Evolutionary conservation across 1,139 yeast species (phyloP), one percentile per base, ranked within the genome.

Genomic region (Protomyces inouyei): DNA sequence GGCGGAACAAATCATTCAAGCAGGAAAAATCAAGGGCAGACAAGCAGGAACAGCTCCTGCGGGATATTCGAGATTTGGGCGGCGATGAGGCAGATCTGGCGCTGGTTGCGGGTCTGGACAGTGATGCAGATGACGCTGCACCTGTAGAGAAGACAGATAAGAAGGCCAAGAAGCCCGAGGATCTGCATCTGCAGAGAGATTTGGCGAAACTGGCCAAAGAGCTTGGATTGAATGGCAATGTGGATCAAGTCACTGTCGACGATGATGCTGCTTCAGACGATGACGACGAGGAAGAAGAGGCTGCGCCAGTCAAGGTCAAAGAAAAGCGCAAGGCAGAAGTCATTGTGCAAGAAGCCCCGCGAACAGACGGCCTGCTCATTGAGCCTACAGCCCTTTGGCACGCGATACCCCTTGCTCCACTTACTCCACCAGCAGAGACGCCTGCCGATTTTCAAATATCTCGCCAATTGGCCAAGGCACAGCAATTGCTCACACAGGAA

Each of bases 1-100:
- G 37, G 59, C 59, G 64, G 18, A 53, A 60, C 40, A 54, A 55
- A 12, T 53, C 46, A 54, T 46, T 45, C 38, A 60, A 60, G 43
- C n/a, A 35, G 43, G 46, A 54, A 54, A 55, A 53, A 32, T 52
- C 43, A 2, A 28, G 54, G 23, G 59, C 46, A 14, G 48, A 38
- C 45, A 54, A 52, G 54, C 28, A 52, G 54, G 45, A 64, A 23
- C 53, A 48, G 23, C 54, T 70, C 38, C 60, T 68, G 64, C 64
- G 67, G 57, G 75, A 71, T 46, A 66, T 73, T 53, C 69, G 68
- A 55, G 81, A 81, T 5, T 76, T 86, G 25, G 92, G 92, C 28
- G 93, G 91, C 9, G 78, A 85, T 21, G 87, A 84, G 68, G 89
- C 81, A 36, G 92, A 86, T 72, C 73, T 86, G 57, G 79, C 78